phyloP scores from a whole-genome alignment of 202 grass and related monocot genomes.

The Saccharum hybrid region DNA sequence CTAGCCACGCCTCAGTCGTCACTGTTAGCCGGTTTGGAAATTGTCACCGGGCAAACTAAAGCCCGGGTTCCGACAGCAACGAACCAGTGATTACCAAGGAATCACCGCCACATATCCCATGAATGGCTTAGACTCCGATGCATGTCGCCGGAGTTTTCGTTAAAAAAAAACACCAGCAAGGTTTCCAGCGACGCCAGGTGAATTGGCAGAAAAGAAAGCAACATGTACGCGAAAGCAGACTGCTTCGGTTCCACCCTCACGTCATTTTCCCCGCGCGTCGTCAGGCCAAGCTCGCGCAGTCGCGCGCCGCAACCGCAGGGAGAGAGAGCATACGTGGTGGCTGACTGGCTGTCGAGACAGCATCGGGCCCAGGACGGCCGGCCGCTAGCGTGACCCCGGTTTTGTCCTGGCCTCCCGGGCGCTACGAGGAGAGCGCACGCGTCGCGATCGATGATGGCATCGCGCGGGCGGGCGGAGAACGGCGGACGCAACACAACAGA shows the following conservation, averaged over 20 bases:
- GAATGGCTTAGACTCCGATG: slow-evolving; percentile 11
- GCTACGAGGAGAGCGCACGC: too few relatives aligned
- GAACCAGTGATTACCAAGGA: slow-evolving; percentile 32
- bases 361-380: too few relatives aligned
- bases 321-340: neutral
- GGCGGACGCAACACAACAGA: too few relatives aligned
- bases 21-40: slow-evolving; percentile 22
- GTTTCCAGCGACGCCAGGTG: neutral
- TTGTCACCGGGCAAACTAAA: neutral
- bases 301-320: neutral
- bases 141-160: neutral
- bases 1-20: neutral
- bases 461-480: too few relatives aligned
- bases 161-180: neutral
- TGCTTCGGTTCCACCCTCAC: neutral
- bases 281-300: slow-evolving; percentile 6
- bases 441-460: too few relatives aligned
- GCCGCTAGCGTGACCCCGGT: neutral
- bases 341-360: neutral
- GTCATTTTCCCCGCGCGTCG: neutral
- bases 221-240: neutral
- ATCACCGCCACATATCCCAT: neutral
- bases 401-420: neutral
- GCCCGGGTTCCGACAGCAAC: neutral
- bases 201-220: neutral